These are phyloP conservation scores for Leccinum variicolor DNA, from an alignment of 768 basidiomycete species.

Conservation along the genomic window DNA sequence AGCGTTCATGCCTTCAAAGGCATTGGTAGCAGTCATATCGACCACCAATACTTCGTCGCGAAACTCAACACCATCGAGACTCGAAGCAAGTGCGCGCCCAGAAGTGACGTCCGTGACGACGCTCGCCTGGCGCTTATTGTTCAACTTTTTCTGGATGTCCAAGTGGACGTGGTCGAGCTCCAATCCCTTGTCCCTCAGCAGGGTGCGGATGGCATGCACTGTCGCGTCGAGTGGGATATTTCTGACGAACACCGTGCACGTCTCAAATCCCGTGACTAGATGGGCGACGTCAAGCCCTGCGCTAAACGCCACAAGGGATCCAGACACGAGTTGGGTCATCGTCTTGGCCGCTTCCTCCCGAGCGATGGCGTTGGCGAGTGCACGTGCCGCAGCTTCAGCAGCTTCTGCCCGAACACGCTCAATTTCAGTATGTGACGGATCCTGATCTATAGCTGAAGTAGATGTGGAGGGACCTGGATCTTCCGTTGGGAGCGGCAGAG, in stretches of 20 bases:
- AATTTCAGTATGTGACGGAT: not conserved
- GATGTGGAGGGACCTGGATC: not conserved
- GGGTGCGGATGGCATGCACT: slow-evolving; percentile 36
- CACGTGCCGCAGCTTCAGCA: slow-evolving; percentile 16
- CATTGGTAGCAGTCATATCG: slow-evolving; percentile 39
- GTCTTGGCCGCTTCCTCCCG: slow-evolving; percentile 41
- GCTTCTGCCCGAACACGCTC: slow-evolving; percentile 5
- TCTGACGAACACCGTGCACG: slow-evolving; percentile 44
- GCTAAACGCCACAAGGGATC: slow-evolving; percentile 46
- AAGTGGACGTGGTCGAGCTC: slow-evolving; percentile 34
- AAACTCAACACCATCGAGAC: slow-evolving; percentile 50
- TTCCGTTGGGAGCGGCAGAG: not conserved
- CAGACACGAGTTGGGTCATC: slow-evolving; percentile 41
- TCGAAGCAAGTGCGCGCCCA: slow-evolving; percentile 38
- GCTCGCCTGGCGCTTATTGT: slow-evolving; percentile 36
- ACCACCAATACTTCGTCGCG: slow-evolving; percentile 40
- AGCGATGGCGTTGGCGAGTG: slow-evolving; percentile 10
- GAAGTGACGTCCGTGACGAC: slow-evolving; percentile 41
- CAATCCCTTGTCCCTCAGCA: slow-evolving; percentile 45
- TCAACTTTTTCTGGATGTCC: slow-evolving; percentile 27
- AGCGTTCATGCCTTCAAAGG: slow-evolving; percentile 41
- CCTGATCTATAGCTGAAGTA: not conserved
- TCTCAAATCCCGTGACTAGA: slow-evolving; percentile 50
- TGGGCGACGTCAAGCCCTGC: slow-evolving; percentile 45
- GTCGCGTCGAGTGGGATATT: slow-evolving; percentile 43